Base-by-base conservation (phyloP, 345 rosid genomes). In the Hibiscus syriacus region DNA sequence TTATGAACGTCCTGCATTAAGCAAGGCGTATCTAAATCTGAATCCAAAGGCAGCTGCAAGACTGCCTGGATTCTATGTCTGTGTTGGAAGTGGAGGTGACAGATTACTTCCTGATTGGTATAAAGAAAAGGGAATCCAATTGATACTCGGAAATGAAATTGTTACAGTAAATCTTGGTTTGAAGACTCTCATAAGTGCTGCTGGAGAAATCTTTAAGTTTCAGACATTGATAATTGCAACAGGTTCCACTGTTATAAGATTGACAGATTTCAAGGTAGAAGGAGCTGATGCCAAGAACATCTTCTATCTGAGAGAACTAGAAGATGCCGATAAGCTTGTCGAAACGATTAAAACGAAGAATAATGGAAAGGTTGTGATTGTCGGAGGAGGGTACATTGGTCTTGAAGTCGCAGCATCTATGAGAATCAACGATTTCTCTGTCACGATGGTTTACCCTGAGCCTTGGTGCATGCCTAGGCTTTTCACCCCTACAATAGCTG, bases 301-400 rank as follows among this genome's bases (percentile, higher is more conserved):
- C 59, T 74, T 77, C 68, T 85, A 85, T 83, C 72, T 87, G 79
- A 83, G 92, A 70, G 89, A 83, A 61, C 76, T 87, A 65, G 77
- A 76, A 41, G 92, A 87, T 79, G 92, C 89, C 3, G 85, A 87
- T 76, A 67, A 66, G 52, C 83, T 87, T 17, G 78, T 76, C 39
- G 89, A 79, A 79, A 81, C 75, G 16, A 83, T 87, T 16, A 83
- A 81, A 73, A 76, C 76, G 20, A 90, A 88, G 83, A 71, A 73
- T 69, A 79, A 81, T 0, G 97, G 98, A 19, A 93, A 88, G 70
- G 88, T 86, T 27, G 98, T 93, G 62, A 79, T 93, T 69, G 89
- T 92, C 50, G 98, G 98, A 19, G 98, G 98, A 41, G 98, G 98
- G 66, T 90, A 92, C 83, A 92, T 92, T 19, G 98, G 98, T 61